Evolutionary conservation across 2,329 filamentous ascomycete genomes (phyloP).

Genomic region (Epichloe amarillans): DNA sequence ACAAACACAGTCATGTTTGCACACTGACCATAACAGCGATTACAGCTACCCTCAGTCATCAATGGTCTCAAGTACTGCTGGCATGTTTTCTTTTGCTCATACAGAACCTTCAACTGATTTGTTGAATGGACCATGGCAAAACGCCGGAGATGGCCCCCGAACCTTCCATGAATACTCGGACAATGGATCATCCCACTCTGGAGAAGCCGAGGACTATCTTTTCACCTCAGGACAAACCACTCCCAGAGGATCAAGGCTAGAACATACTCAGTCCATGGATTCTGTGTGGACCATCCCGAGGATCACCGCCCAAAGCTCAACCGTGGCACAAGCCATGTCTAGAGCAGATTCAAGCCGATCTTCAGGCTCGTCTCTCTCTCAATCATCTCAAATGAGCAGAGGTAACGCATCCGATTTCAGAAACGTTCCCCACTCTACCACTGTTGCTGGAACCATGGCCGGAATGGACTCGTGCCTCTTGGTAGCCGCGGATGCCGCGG

Average conservation of each 20-base stretch:
- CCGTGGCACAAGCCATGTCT: conserved; percentile 25
- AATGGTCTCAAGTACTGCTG: conserved; percentile 33
- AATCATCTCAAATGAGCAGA: conserved; percentile 36
- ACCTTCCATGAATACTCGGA: conserved; percentile 42
- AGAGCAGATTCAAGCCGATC: conserved; percentile 26
- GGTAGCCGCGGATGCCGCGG: conserved; percentile 36
- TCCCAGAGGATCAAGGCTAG: conserved; percentile 33
- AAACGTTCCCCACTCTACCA: conserved; percentile 24
- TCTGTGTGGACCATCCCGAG: conserved; percentile 34
- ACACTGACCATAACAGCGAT: conserved; percentile 46
- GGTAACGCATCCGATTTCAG: conserved; percentile 33
- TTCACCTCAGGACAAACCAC: conserved; percentile 42
- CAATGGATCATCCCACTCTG: conserved; percentile 33
- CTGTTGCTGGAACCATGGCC: conserved; percentile 24
- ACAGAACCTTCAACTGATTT: conserved; percentile 46
- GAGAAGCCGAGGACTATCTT: conserved; percentile 42
- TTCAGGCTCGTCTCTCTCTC: conserved; percentile 32
- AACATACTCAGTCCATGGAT: conserved; percentile 32
- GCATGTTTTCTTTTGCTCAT: conserved; percentile 46
- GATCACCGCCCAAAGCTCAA: conserved; percentile 18
- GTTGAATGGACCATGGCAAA: conserved; percentile 41
- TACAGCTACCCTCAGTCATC: conserved; percentile 41
- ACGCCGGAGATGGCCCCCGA: conserved; percentile 45
- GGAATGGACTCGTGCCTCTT: conserved; percentile 39
- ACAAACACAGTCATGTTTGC: conserved; percentile 26